A percentile compares a stretch with the other conserved stretches of the same genome.
Conservation (phyloP, 2,329 filamentous ascomycete species). For the Fusarium incarnatum region DNA sequence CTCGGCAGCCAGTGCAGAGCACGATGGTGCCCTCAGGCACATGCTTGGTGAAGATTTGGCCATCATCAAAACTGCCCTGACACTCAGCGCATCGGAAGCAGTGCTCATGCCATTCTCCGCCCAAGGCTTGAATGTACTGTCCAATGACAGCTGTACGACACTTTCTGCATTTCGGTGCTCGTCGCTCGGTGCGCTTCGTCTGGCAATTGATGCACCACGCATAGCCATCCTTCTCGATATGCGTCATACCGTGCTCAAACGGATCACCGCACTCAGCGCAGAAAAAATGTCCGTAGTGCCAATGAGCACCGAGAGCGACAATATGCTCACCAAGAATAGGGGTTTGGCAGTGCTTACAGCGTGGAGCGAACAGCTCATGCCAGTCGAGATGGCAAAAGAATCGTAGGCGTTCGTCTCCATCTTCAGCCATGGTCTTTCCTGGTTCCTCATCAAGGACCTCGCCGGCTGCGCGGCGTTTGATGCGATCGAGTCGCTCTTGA, state of each 20-base stretch:
- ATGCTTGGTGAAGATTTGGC: conserved; percentile 72
- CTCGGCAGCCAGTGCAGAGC: conserved; percentile 71
- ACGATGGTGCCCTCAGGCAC: conserved; percentile 63
- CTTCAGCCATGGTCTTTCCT: conserved; percentile 73
- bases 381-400: conserved; percentile 99
- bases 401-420: conserved; percentile 78
- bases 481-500: conserved; percentile 77
- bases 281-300: conserved; percentile 98
- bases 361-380: conserved; percentile 92
- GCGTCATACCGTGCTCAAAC: conserved; percentile 77
- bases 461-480: conserved; percentile 69
- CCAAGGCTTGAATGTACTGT: conserved; percentile 88
- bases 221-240: conserved; percentile 95
- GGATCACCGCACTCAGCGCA: conserved; percentile 98
- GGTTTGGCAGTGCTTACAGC: conserved; percentile 95
- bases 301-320: conserved; percentile 92
- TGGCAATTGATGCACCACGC: conserved; percentile 97
- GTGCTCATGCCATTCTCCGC: conserved; percentile 90
- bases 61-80: conserved; percentile 70
- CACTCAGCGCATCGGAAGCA: conserved; percentile 86
- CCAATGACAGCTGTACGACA: conserved; percentile 89
- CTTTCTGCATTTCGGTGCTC: conserved; percentile 86
- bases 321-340: conserved; percentile 96
- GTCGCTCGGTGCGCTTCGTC: conserved; percentile 88
- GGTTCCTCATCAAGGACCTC: conserved; percentile 72